A percentile compares a stretch with the other conserved stretches of the same genome.
phyloP scores from a whole-genome alignment of 1,284 basidiomycete species.

The Tilletia horrida region DNA sequence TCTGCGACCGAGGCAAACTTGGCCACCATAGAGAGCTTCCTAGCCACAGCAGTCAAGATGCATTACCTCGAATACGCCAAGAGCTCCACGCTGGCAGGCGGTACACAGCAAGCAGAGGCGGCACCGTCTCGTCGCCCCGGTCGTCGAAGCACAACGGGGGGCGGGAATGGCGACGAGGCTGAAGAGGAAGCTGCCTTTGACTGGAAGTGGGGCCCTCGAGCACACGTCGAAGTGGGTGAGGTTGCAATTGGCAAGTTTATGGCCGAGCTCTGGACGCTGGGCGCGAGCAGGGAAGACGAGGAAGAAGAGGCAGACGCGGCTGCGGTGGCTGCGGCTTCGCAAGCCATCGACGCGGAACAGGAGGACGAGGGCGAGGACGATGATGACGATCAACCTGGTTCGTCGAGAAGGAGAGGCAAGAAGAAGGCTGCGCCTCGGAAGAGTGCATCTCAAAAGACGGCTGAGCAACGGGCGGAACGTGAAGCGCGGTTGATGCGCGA shows the following conservation, averaged over 20 bases:
- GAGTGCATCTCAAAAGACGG: background rate
- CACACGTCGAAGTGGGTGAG: conserved; percentile 52
- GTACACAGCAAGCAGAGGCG: background rate
- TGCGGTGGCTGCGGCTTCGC: background rate
- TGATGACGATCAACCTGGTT: background rate
- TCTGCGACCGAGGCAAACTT: background rate
- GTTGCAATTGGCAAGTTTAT: conserved; percentile 46
- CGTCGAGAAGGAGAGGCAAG: background rate
- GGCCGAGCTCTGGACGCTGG: conserved; percentile 33
- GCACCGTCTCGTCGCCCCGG: background rate
- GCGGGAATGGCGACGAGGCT: conserved; percentile 22
- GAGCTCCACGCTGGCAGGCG: background rate
- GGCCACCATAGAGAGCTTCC: conserved; percentile 36
- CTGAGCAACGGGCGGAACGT: background rate
- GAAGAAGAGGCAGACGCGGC: conserved; percentile 22
- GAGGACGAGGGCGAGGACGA: background rate
- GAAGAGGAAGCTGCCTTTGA: conserved; percentile 48
- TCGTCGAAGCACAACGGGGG: conserved; percentile 11
- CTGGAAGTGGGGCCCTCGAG: conserved; percentile 53
- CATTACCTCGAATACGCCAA: conserved; percentile 38
- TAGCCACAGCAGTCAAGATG: conserved; percentile 35
- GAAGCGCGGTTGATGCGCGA: conserved; percentile 8
- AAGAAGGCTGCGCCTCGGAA: background rate
- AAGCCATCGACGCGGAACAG: background rate
- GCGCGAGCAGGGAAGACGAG: conserved; percentile 15